These are phyloP conservation scores for Verticillium klebahnii DNA, from an alignment of 2,329 filamentous ascomycete species.

Conservation along the genomic window DNA sequence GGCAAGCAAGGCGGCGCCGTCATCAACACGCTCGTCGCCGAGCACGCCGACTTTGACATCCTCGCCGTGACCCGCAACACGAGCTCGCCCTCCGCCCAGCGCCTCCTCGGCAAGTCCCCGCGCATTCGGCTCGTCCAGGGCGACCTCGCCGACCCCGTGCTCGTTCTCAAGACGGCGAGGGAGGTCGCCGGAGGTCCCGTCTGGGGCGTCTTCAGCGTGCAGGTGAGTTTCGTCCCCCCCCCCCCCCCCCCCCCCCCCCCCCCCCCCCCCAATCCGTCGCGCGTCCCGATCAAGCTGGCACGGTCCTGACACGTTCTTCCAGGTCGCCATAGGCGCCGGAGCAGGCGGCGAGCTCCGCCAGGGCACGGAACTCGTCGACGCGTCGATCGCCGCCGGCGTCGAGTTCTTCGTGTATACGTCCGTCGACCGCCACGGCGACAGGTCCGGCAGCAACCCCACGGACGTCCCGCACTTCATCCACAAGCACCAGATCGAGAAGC, in stretches of 20 bases:
- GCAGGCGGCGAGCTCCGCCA: constrained; percentile 41
- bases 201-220: constrained; percentile 59
- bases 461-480: constrained; percentile 54
- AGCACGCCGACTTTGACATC: constrained; percentile 39
- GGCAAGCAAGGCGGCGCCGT: constrained; percentile 32
- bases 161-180: constrained; percentile 42
- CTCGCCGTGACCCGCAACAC: constrained; percentile 57
- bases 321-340: constrained; percentile 19
- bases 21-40: constrained; percentile 22
- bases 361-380: constrained; percentile 53
- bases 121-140: constrained; percentile 53
- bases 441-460: constrained; percentile 45
- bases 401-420: constrained; percentile 57
- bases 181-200: constrained; percentile 24
- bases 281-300: too few species aligned
- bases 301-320: not conserved
- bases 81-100: constrained; percentile 43
- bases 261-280: not conserved
- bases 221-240: constrained; percentile 28
- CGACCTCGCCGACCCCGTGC: constrained; percentile 45
- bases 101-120: constrained; percentile 36
- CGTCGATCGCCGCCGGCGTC: constrained; percentile 47
- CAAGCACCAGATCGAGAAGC: constrained; percentile 57
- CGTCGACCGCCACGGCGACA: constrained; percentile 55
- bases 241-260: not conserved